Base-by-base conservation (phyloP, 2,329 filamentous ascomycete genomes). In the Herpotrichia juniperi region DNA sequence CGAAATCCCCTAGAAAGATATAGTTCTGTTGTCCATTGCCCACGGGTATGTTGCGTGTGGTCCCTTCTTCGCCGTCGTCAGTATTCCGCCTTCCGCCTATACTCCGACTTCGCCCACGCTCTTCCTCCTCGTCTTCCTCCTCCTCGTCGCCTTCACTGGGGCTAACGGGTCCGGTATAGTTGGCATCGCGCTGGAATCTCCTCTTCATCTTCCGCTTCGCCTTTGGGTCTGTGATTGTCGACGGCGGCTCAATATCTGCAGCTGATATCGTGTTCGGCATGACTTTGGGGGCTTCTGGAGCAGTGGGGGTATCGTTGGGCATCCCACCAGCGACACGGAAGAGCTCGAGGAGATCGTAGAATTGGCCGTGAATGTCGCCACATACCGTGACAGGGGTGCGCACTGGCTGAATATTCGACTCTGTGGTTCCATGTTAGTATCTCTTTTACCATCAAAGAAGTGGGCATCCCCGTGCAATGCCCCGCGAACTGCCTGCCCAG, bases 391-490 rank as follows among this genome's bases (percentile, higher is more conserved):
- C 94, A 6, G 94, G 94, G 0, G 94, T 96, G 48, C 89, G 87
- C 17, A 99, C 93, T n/a, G 94, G 94, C 74, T 97, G 94, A 53
- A 99, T 97, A 74, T 99, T 99, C 60, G 93, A 97, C 78, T 99
- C 94, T 96, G 63, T 35, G 37, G 3, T 24, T 24, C 19, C 21
- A 45, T 24, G 16, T 40, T n/a, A 40, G 37, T 10, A 40, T 40
- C 3, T 9, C 11, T 10, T 25, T 11, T 40, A 7, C 12, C 12
- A 40, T 19, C 19, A 16, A 22, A 3, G 34, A 40, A 9, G 34
- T 40, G 14, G 34, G 21, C 16, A 39, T 48, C n/a, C 11, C n/a
- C n/a, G 25, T 40, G 37, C 37, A 16, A 22, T 6, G 14, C 19
- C 37, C 37, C 37, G 9, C 10, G 37, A n/a, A 22, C 7, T 12